Percentiles rank a stretch among this genome's conserved stretches.
phyloP scores from a whole-genome alignment of 2,329 filamentous ascomycete species.

The Exophiala sp. region DNA sequence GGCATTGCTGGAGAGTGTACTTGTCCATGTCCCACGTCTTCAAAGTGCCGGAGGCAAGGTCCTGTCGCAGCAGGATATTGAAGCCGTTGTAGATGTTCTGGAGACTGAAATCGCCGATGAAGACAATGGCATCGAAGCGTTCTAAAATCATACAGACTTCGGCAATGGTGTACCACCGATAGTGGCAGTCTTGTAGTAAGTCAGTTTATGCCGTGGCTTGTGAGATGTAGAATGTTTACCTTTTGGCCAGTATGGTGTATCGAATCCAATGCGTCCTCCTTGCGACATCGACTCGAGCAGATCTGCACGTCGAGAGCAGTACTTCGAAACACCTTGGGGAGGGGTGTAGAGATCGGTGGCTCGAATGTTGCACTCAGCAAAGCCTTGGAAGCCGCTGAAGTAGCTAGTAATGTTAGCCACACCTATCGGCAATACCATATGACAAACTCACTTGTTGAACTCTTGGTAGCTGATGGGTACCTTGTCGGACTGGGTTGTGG shows the following conservation, averaged over 20 bases:
- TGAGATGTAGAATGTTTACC: slow-evolving; percentile 25
- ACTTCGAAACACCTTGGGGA: slow-evolving; percentile 26
- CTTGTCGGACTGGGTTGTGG: slow-evolving; percentile 8
- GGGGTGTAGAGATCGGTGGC: slow-evolving; percentile 36
- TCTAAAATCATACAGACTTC: slow-evolving; percentile 46
- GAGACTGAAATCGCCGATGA: slow-evolving; percentile 42
- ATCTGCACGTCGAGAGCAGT: slow-evolving; percentile 35
- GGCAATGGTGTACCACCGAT: slow-evolving; percentile 41
- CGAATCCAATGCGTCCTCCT: slow-evolving; percentile 41
- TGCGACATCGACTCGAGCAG: slow-evolving; percentile 42
- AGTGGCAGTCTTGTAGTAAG: slow-evolving; percentile 36
- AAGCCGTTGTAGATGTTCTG: slow-evolving; percentile 43
- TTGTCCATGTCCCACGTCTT: slow-evolving; percentile 39
- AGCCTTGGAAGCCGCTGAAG: slow-evolving; percentile 36
- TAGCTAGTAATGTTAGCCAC: slow-evolving; percentile 28
- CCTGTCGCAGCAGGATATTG: slow-evolving; percentile 43
- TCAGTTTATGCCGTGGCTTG: not conserved
- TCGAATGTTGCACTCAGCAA: slow-evolving; percentile 37
- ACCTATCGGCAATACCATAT: not conserved
- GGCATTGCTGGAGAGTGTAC: slow-evolving; percentile 33
- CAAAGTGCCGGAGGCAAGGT: slow-evolving; percentile 39
- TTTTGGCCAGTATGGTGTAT: slow-evolving; percentile 39
- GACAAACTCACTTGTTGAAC: slow-evolving; percentile 12
- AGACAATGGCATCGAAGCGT: slow-evolving; percentile 41
- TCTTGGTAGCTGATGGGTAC: slow-evolving; percentile 9